Conservation (phyloP, 805 yeast genomes). For the Candida oleophila region DNA sequence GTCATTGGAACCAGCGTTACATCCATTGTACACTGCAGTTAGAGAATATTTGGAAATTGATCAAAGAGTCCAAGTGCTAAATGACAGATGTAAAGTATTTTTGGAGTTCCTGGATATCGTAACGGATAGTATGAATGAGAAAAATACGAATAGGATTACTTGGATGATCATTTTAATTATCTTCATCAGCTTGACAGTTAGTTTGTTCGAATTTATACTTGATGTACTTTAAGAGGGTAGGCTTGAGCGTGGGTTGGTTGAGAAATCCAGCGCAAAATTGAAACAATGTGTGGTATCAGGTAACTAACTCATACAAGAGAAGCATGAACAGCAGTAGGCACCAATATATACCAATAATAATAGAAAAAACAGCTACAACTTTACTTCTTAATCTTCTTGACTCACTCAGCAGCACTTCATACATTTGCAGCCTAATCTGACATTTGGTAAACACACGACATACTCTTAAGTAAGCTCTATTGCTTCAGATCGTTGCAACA, state of each 20-base stretch:
- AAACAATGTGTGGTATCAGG: too few species aligned
- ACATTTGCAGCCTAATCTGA: too few species aligned
- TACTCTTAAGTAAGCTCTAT: too few species aligned
- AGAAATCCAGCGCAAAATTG: background rate
- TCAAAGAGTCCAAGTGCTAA: slow-evolving; percentile 88
- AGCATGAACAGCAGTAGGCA: too few species aligned
- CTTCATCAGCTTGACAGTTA: slow-evolving; percentile 72
- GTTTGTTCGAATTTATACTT: slow-evolving; percentile 63
- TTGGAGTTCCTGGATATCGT: slow-evolving; percentile 90
- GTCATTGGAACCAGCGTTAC: slow-evolving; percentile 92
- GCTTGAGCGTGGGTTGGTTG: too few species aligned
- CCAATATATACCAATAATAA: too few species aligned
- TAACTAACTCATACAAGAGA: too few species aligned
- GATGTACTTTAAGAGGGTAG: slow-evolving; percentile 39
- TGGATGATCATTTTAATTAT: slow-evolving; percentile 85
- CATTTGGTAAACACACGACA: too few species aligned
- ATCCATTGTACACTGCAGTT: slow-evolving; percentile 86
- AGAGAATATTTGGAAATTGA: slow-evolving; percentile 93
- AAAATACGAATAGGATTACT: slow-evolving; percentile 87
- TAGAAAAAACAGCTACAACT: too few species aligned
- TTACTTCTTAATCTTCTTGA: too few species aligned
- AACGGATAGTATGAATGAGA: slow-evolving; percentile 91
- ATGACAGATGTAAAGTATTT: slow-evolving; percentile 91
- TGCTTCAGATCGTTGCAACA: background rate
- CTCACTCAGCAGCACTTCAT: too few species aligned